Evolutionary conservation across 176 grass and related monocot genomes (phyloP).

Genomic region (Carex scoparia): DNA sequence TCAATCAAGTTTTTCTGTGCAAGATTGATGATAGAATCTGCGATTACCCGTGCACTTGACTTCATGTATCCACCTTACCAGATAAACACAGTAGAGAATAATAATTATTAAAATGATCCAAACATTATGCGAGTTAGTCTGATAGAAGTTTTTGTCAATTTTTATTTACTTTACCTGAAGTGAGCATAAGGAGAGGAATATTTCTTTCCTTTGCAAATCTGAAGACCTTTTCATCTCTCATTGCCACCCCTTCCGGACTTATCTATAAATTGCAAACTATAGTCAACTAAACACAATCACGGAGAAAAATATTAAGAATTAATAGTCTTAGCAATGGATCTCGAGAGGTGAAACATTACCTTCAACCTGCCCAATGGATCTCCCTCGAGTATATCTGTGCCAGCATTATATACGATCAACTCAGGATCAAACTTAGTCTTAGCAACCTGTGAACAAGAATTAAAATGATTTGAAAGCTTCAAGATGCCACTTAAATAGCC

Average conservation of each 20-base stretch:
- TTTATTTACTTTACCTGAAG: constrained; percentile 57
- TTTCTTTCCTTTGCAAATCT: constrained; percentile 83
- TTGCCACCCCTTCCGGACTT: constrained; percentile 56
- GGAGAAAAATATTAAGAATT: neutral
- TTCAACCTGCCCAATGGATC: constrained; percentile 88
- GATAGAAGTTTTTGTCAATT: neutral
- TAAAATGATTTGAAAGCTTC: constrained; percentile 3
- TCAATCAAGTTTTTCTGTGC: constrained; percentile 64
- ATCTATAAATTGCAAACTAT: constrained; percentile 37
- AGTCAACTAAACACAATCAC: neutral
- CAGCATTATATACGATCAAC: constrained; percentile 91
- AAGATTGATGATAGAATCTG: constrained; percentile 84
- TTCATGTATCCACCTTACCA: constrained; percentile 93
- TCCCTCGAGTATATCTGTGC: constrained; percentile 88
- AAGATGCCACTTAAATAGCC: neutral
- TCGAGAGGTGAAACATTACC: constrained; percentile 29
- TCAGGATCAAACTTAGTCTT: constrained; percentile 67
- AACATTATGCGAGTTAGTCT: neutral
- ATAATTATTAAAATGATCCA: neutral
- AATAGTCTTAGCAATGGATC: too few species aligned
- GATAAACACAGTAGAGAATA: neutral
- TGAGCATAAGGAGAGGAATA: constrained; percentile 80
- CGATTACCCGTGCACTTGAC: constrained; percentile 72
- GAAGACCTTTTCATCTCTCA: constrained; percentile 94
- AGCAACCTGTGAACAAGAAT: constrained; percentile 41